Evolutionary conservation across 805 yeast species (phyloP), one percentile per base, ranked within the genome.

Genomic region (Zygosaccharomyces pseudorouxii): DNA sequence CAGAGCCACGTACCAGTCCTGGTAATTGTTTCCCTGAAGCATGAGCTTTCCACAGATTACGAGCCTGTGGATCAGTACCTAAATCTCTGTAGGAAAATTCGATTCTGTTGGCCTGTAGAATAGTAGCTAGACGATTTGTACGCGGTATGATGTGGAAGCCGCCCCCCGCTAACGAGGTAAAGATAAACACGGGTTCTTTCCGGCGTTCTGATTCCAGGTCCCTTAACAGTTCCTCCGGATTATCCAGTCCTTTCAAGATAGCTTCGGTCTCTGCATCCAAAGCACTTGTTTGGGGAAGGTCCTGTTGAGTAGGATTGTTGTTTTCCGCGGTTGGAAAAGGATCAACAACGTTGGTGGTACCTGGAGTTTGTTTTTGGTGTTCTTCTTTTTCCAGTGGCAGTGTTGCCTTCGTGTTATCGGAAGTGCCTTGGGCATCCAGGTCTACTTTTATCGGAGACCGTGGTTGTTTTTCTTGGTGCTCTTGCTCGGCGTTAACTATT

Each of bases 31-130:
- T 81, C 3, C 95, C 96, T 25, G 73, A 73, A 14, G 86, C 73
- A 59, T 79, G 79, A 55, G 93, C 76, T 59, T 80, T 80, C 97
- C 97, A 89, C 23, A 88, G 77, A 57, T 80, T 78, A 65, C 89
- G 82, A 12, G 96, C 96, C 51, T 82, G 84, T 45, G 82, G 89
- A 63, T 89, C 95, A 0, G 96, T 88, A 5, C 96, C 96, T 45
- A 89, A 69, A 63, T 89, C 97, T 49, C 86, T 79, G 62, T 80
- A 77, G 27, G 79, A 76, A 63, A 80, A 86, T 50, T 78, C 73
- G 45, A 89, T 71, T 42, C 80, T 76, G 64, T 89, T 86, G 3
- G 90, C 95, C 35, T 80, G 76, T 45, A 89, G 73, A 46, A 89
- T 86, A 0, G 89, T 84, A 10, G 77, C 78, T 49, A 90, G 68